Evolutionary conservation across 306 rosid species (phyloP), one percentile per base, ranked within the genome.

Genomic region (Cucurbita maxima): DNA sequence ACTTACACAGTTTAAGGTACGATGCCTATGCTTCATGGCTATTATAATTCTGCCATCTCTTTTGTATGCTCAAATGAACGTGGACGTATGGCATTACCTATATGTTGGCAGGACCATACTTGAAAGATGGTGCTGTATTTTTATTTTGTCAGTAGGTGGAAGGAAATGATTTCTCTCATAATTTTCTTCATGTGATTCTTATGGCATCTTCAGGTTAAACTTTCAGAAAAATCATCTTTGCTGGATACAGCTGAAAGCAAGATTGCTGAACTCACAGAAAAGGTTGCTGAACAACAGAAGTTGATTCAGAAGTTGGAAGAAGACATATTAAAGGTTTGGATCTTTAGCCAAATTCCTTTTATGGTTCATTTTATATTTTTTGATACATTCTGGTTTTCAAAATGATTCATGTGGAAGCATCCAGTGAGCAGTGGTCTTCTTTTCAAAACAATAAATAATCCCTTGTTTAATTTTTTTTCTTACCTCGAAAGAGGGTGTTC

Each of bases 281-380:
- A 86, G 84, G 88, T 86, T 79, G 84, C 83, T 50, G 99, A 91
- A 80, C 97, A 89, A 74, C 85, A 87, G 72, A 94, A 80, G 59
- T 81, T 94, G 85, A 89, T 94, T 77, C 97, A 89, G 73, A 94
- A 89, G 82, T 88, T 94, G 88, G 99, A 94, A 81, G 99, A 94
- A 84, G 99, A 94, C 82, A 94, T 94, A 82, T 79, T 79, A 75
- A 94, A 91, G 99, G 99, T 94, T 59, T 71, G 81, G 54, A 73
- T 73, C 70, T 70, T 63, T 67, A 62, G 48, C 82, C 72, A 25
- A 66, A 51, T 50, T 25, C n/a, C 47, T 58, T 40, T 51, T 15
- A 45, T 73, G 60, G 45, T 68, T 51, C 20, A 38, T 53, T 13
- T 71, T 34, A 36, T 48, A 52, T 47, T n/a, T 53, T 11, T 38